Evolutionary conservation across 2,329 filamentous ascomycete species (phyloP), one percentile per base, ranked within the genome.

Genomic region (Fusarium chaquense): DNA sequence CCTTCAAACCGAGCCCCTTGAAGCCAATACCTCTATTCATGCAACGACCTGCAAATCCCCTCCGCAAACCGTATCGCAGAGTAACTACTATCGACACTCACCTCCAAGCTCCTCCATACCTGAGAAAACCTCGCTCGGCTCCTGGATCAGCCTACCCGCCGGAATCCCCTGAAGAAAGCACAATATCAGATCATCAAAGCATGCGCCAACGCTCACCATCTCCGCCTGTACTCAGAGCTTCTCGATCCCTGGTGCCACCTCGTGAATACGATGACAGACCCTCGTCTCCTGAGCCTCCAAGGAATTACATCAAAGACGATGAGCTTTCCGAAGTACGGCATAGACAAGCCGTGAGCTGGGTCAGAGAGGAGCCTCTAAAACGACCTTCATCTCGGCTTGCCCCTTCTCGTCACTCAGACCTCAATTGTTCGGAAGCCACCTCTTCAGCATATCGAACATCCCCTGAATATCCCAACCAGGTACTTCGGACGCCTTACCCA

Each of bases 11-110:
- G 3, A 82, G 80, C 54, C 81, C 79, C 6, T 79, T 84, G 13
- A 89, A 88, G 64, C 84, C 85, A 2, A 81, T 88, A 13, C 86
- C 86, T 0, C 62, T 69, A 16, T 84, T 82, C 75, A 86, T 86
- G 82, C 80, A 78, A 46, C 62, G 71, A 74, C 32, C 62, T 3
- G 70, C 73, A 16, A 73, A 53, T 18, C 62, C 73, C 12, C 69
- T 43, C 11, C 43, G 18, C 41, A 59, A 55, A 26, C 22, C 28
- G 50, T 67, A 56, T 30, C 66, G 35, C 22, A 55, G 61, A 41
- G 52, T 55, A 24, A 58, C 65, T 28, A 46, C 58, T 12, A 46
- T 46, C 7, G 58, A 72, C 30, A 55, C 36, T 43, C 67, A 72
- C 26, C 62, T 72, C 4, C 59, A 67, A 51, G 58, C 58, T 16